Conservation (phyloP, 2,329 filamentous ascomycete species). For the Endocalyx cinctus region DNA sequence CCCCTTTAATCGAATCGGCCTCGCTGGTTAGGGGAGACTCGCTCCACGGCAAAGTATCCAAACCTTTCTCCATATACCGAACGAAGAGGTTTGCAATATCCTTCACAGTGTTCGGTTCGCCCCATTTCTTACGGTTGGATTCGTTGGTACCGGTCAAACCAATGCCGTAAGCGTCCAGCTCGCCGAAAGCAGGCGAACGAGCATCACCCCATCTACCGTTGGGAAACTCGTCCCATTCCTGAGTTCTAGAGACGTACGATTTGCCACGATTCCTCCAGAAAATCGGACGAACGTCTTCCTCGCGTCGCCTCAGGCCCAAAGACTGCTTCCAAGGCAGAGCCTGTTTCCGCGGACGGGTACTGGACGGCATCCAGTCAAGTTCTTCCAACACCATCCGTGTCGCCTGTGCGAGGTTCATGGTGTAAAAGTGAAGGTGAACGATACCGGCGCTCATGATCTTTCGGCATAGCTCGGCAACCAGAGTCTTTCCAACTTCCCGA, state of each 20-base stretch:
- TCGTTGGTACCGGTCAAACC: constrained; percentile 93
- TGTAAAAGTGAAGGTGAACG: constrained; percentile 93
- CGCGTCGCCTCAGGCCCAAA: constrained; percentile 78
- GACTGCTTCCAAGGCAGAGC: constrained; percentile 96
- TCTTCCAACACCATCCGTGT: constrained; percentile 93
- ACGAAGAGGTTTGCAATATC: constrained; percentile 84
- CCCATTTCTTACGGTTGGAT: constrained; percentile 93
- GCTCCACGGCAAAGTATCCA: constrained; percentile 88
- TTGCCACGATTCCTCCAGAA: constrained; percentile 98
- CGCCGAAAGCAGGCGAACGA: constrained; percentile 90
- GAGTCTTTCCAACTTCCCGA: constrained; percentile 77
- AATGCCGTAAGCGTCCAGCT: constrained; percentile 90
- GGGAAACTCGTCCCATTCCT: constrained; percentile 98
- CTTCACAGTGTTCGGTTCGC: constrained; percentile 71
- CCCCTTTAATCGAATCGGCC: constrained; percentile 69
- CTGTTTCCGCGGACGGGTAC: constrained; percentile 75
- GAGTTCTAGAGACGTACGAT: constrained; percentile 90
- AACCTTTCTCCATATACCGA: constrained; percentile 73
- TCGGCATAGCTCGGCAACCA: constrained; percentile 87
- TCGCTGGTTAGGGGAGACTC: constrained; percentile 82
- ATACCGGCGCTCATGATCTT: constrained; percentile 80
- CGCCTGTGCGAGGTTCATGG: constrained; percentile 95
- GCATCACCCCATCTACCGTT: constrained; percentile 99
- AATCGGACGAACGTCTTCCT: constrained; percentile 94
- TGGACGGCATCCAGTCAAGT: constrained; percentile 73